Conservation (phyloP, 176 grass and related monocot species). For the Carex pumila region DNA sequence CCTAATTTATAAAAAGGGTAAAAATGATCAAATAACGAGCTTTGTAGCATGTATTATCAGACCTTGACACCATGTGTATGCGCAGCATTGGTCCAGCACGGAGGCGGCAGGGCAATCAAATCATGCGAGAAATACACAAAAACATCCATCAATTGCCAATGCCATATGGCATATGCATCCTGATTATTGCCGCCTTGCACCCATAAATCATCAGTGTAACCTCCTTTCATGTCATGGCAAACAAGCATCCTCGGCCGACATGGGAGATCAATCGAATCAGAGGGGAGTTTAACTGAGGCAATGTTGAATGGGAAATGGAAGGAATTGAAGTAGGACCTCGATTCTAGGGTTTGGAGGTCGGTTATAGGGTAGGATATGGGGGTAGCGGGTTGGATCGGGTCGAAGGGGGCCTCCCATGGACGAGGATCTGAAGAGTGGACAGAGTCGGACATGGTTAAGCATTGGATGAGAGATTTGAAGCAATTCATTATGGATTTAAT, state of each 20-base stretch:
- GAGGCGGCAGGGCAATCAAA: constrained; percentile 85
- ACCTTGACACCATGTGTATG: constrained; percentile 94
- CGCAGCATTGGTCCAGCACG: constrained; percentile 81
- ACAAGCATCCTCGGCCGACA: constrained; percentile 53
- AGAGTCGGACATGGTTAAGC: constrained; percentile 16
- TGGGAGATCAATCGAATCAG: constrained; percentile 29
- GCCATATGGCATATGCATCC: constrained; percentile 78
- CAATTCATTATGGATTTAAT: background rate
- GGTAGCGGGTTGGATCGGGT: constrained; percentile 45
- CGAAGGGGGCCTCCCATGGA: constrained; percentile 63
- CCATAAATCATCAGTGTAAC: constrained; percentile 60
- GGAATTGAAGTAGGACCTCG: constrained; percentile 59
- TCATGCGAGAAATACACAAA: constrained; percentile 98
- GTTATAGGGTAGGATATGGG: constrained; percentile 89
- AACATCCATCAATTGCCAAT: constrained; percentile 87
- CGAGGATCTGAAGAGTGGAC: constrained; percentile 15
- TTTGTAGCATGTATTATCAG: background rate
- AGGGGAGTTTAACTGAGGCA: constrained; percentile 31
- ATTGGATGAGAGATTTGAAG: background rate
- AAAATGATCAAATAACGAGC: background rate
- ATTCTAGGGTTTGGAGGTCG: constrained; percentile 52
- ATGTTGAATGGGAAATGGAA: constrained; percentile 86
- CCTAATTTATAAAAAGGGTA: background rate
- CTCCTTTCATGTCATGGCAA: constrained; percentile 87
- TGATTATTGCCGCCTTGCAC: constrained; percentile 60